Conservation (phyloP, 2,329 filamentous ascomycete genomes). For the Rhynchosporium agropyri region DNA sequence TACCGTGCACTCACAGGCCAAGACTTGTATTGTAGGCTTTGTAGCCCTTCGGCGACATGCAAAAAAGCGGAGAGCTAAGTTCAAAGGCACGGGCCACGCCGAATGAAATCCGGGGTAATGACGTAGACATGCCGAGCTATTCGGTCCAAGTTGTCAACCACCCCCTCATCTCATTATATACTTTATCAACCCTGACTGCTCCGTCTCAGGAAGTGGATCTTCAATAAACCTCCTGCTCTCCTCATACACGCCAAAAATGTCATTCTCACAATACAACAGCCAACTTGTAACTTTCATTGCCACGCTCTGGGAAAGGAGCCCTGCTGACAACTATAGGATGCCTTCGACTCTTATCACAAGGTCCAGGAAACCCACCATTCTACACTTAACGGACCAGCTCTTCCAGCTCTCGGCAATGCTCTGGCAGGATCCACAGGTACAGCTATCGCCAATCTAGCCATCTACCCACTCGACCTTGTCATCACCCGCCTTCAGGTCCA, state of each 20-base stretch:
- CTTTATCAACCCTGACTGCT: not conserved
- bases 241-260: conserved; percentile 7
- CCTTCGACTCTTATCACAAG: conserved; percentile 42
- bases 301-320: not conserved
- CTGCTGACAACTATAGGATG: conserved; percentile 33
- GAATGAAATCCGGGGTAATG: conserved; percentile 28
- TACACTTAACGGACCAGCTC: conserved; percentile 44
- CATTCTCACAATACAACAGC: conserved; percentile 40
- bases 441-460: conserved; percentile 74
- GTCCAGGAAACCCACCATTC: conserved; percentile 42
- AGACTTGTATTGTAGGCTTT: too few species aligned
- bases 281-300: conserved; percentile 44
- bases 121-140: conserved; percentile 13
- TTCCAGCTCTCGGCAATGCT: conserved; percentile 81
- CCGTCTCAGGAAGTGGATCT: not conserved
- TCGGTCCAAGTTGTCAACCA: not conserved
- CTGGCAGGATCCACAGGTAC: conserved; percentile 78
- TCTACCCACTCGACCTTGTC: conserved; percentile 82
- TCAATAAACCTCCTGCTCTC: not conserved
- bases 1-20: too few species aligned
- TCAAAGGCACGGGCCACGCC: conserved; percentile 2
- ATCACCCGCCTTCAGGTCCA: conserved; percentile 83
- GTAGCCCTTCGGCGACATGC: too few species aligned
- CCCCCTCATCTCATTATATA: conserved; percentile 5
- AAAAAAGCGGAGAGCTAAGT: not conserved